Base-by-base conservation (phyloP, 1,284 basidiomycete species). In the Ganoderma lucidum region DNA sequence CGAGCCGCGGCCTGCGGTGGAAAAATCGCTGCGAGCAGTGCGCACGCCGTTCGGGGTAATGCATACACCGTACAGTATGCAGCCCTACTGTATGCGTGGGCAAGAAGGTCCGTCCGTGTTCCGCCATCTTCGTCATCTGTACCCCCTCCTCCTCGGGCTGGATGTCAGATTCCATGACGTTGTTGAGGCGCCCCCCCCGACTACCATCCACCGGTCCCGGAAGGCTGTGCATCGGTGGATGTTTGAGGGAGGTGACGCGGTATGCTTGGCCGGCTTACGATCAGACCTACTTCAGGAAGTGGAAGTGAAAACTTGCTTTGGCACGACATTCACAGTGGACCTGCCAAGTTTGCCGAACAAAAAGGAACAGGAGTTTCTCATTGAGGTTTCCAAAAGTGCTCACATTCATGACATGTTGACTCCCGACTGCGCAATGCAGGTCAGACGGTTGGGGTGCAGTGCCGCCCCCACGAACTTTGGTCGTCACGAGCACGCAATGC, bases 151-250 rank as follows among this genome's bases (percentile, higher is more conserved):
- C 55, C 14, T 35, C 3, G 56, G 32, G 3, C 35, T 39, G 32
- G 35, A 23, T 23, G 56, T 23, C 23, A 42, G 12, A 9, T 15
- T 42, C 6, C 37, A 32, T 42, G 62, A n/a, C 44, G 53, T 30
- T n/a, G 4, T 32, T 19, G 30, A 35, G 30, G 44, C 23, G 28
- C 39, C n/a, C 30, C 19, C 35, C 35, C 15, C 39, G 58, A 39
- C 48, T 59, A 30, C 37, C 64, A 63, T 23, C 37, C 19, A 30
- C 55, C 32, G 4, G 53, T 58, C 37, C 65, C 68, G 63, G 69
- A 55, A 67, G 37, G 69, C 69, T 70, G 69, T 70, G 65, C 58
- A 58, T n/a, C 62, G 58, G 62, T 14, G 62, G 55, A 37, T 30
- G 30, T 59, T 58, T 37, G 28, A 60, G 32, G 60, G 41, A 30